Evolutionary conservation across 1,139 yeast genomes (phyloP).

Genomic region (Kodamaea alishanica): DNA sequence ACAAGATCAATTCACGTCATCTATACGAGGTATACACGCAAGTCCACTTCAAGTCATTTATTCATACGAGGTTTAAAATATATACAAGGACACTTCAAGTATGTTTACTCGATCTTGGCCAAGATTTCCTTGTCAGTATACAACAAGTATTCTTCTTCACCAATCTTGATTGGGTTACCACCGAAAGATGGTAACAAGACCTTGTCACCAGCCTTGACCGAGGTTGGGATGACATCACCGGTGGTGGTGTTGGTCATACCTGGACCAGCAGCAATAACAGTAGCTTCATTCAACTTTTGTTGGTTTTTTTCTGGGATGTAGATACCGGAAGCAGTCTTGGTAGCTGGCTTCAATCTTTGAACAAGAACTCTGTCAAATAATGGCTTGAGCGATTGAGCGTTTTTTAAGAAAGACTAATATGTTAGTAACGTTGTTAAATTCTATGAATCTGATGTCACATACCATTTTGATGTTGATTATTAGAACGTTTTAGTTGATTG

Average conservation of each 20-base stretch:
- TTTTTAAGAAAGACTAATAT: constrained; percentile 59
- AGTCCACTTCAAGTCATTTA: neutral
- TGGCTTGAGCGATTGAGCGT: constrained; percentile 86
- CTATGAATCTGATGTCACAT: constrained; percentile 1
- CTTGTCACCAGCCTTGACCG: constrained; percentile 84
- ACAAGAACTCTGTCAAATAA: constrained; percentile 93
- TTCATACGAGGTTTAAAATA: constrained; percentile 3
- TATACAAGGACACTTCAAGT: neutral
- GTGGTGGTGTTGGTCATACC: constrained; percentile 61
- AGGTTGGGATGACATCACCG: constrained; percentile 68
- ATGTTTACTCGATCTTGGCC: constrained; percentile 64
- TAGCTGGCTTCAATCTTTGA: constrained; percentile 87
- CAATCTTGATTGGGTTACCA: constrained; percentile 84
- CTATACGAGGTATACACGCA: neutral
- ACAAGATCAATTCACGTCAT: no score
- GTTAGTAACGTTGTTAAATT: constrained; percentile 2
- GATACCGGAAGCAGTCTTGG: constrained; percentile 91
- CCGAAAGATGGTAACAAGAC: constrained; percentile 90
- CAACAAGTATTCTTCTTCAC: constrained; percentile 72
- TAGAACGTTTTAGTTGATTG: constrained; percentile 3
- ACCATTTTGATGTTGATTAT: constrained; percentile 2
- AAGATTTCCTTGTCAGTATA: constrained; percentile 91
- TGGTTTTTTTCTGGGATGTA: constrained; percentile 96
- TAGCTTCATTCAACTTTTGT: constrained; percentile 83
- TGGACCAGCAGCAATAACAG: constrained; percentile 80